phyloP scores from a whole-genome alignment of 2,329 filamentous ascomycete species.

The Trichophyton equinum region DNA sequence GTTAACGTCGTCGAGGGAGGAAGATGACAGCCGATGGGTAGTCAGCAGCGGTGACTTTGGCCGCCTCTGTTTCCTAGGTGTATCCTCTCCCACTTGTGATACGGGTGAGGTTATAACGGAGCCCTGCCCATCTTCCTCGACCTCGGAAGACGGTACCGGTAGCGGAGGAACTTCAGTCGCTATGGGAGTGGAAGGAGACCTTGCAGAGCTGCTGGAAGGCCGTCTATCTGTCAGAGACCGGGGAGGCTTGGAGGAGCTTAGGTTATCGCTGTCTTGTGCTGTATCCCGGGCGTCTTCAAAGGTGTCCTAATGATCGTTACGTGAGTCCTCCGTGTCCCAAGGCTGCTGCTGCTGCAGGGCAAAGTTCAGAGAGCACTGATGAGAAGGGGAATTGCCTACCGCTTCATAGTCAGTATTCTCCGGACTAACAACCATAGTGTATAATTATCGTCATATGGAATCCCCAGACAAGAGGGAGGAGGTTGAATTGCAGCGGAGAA shows the following conservation, averaged over 20 bases:
- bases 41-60: slow-evolving; percentile 43
- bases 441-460: slow-evolving; percentile 5
- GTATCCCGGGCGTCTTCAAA: slow-evolving; percentile 73
- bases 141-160: slow-evolving; percentile 11
- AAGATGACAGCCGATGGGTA: slow-evolving; percentile 42
- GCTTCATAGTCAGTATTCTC: slow-evolving; percentile 34
- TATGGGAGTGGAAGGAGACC: slow-evolving; percentile 27
- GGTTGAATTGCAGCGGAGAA: not conserved
- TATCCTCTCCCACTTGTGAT: slow-evolving; percentile 24
- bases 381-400: slow-evolving; percentile 17
- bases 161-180: slow-evolving; percentile 22
- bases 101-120: slow-evolving; percentile 19
- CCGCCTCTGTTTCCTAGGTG: slow-evolving; percentile 23
- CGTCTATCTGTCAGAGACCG: slow-evolving; percentile 48
- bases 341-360: not conserved
- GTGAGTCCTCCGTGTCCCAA: not conserved
- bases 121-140: slow-evolving; percentile 15
- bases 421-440: slow-evolving; percentile 27
- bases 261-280: slow-evolving; percentile 18
- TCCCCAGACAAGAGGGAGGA: not conserved
- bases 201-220: slow-evolving; percentile 28
- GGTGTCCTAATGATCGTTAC: slow-evolving; percentile 43
- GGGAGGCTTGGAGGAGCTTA: slow-evolving; percentile 33
- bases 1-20: slow-evolving; percentile 53
- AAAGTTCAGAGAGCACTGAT: not conserved